A percentile compares a stretch with the other conserved stretches of the same genome.
These are phyloP conservation scores for Mycena capillaripes DNA, from an alignment of 768 basidiomycete species.

Conservation along the genomic window DNA sequence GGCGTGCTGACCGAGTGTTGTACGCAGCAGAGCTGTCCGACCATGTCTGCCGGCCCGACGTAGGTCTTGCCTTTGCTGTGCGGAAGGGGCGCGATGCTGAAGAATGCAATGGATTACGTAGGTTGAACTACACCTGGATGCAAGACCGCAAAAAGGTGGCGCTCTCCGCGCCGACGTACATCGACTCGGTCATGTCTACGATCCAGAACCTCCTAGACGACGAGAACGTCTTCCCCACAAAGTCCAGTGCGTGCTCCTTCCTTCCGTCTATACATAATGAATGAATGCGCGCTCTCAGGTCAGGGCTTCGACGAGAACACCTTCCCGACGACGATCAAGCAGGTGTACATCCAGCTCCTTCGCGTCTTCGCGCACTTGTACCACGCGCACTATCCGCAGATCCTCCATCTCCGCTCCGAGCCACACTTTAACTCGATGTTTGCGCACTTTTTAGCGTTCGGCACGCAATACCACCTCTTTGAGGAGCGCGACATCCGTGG, in stretches of 20 bases:
- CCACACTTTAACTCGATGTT: conserved; percentile 98
- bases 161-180: conserved; percentile 94
- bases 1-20: conserved; percentile 94
- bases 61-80: conserved; percentile 54
- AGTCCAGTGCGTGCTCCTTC: conserved; percentile 75
- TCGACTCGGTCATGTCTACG: conserved; percentile 98
- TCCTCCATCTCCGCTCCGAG: conserved; percentile 95
- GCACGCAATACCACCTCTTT: conserved; percentile 92
- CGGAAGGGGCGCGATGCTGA: not conserved
- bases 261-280: not conserved
- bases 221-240: conserved; percentile 94
- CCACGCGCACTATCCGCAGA: conserved; percentile 92
- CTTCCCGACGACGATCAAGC: conserved; percentile 93
- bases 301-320: conserved; percentile 77
- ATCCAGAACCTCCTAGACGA: conserved; percentile 95
- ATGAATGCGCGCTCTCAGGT: conserved; percentile 56
- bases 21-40: conserved; percentile 89
- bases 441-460: conserved; percentile 97
- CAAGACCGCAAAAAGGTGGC: conserved; percentile 90
- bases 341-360: conserved; percentile 96
- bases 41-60: conserved; percentile 92
- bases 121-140: conserved; percentile 95
- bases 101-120: conserved; percentile 45
- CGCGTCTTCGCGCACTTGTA: conserved; percentile 99
- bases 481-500: conserved; percentile 93